Evolutionary conservation across 805 yeast species (phyloP).

Genomic region (Vanderwaltozyma verrucispora): DNA sequence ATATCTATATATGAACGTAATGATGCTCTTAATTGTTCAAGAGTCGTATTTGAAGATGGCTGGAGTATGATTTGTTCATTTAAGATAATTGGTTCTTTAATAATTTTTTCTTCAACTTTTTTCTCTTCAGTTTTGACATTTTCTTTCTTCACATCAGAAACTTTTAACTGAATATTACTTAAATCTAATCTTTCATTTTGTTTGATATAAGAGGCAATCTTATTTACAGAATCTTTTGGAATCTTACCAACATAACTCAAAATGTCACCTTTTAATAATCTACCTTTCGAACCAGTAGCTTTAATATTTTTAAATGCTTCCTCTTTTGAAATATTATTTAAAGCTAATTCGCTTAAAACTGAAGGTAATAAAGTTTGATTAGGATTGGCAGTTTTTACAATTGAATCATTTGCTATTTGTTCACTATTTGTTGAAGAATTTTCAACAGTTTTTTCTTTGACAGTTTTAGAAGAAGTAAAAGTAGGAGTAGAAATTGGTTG

Average conservation of each 20-base stretch:
- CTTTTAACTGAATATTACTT: conserved; percentile 43
- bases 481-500: not conserved
- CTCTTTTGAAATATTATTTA: conserved; percentile 50
- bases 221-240: conserved; percentile 40
- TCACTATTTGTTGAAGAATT: conserved; percentile 10
- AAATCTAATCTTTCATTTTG: conserved; percentile 58
- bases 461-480: conserved; percentile 1
- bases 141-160: conserved; percentile 16
- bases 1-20: conserved; percentile 36
- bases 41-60: conserved; percentile 23
- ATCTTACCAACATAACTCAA: conserved; percentile 73
- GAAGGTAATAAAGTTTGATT: conserved; percentile 68
- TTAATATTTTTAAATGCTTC: conserved; percentile 64
- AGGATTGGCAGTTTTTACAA: conserved; percentile 42
- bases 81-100: conserved; percentile 1
- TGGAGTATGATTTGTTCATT: conserved; percentile 22
- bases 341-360: conserved; percentile 54
- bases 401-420: conserved; percentile 1
- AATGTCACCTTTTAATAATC: conserved; percentile 85
- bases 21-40: conserved; percentile 34
- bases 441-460: conserved; percentile 12
- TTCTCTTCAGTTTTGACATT: conserved; percentile 8
- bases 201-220: conserved; percentile 47
- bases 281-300: conserved; percentile 85
- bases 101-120: conserved; percentile 12